These are phyloP conservation scores for Teunomyces lycoperdinae DNA, from an alignment of 805 yeast genomes.

Conservation along the genomic window DNA sequence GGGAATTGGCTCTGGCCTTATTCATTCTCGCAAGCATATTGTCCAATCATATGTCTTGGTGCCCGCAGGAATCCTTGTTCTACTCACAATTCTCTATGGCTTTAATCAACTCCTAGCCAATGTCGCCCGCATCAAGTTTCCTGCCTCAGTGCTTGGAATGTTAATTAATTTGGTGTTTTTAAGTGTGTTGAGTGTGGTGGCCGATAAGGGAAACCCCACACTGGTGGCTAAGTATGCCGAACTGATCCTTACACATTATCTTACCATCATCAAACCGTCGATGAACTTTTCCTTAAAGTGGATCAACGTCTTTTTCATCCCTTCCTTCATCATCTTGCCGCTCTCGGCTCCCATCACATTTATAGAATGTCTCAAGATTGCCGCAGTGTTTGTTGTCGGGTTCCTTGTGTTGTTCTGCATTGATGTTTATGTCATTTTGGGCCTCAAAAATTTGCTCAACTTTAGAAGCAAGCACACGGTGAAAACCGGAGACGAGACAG, in stretches of 20 bases:
- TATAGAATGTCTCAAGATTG: conserved; percentile 68
- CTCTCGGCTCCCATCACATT: conserved; percentile 63
- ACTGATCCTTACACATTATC: conserved; percentile 28
- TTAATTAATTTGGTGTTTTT: conserved; percentile 51
- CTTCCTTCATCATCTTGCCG: conserved; percentile 72
- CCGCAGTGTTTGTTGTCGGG: conserved; percentile 70
- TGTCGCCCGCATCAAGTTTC: conserved; percentile 52
- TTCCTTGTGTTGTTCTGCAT: conserved; percentile 48
- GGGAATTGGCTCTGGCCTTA: conserved; percentile 30
- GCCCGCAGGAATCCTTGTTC: conserved; percentile 47
- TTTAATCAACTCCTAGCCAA: conserved; percentile 45
- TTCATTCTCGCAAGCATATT: conserved; percentile 32
- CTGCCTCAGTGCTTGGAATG: conserved; percentile 73
- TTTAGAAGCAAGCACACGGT: conserved; percentile 7
- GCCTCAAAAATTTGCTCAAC: conserved; percentile 14
- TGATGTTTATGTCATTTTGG: conserved; percentile 37
- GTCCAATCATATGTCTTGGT: conserved; percentile 45
- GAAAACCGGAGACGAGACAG: conserved; percentile 13
- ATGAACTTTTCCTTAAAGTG: conserved; percentile 68
- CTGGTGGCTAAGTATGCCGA: conserved; percentile 13
- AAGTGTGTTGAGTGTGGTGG: conserved; percentile 30
- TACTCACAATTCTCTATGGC: conserved; percentile 51
- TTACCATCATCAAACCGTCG: conserved; percentile 51
- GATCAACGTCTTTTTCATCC: conserved; percentile 78
- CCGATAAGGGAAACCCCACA: conserved; percentile 11